Evolutionary conservation across 140 eudicot species (phyloP).

Genomic region (Oenanthe javanica): DNA sequence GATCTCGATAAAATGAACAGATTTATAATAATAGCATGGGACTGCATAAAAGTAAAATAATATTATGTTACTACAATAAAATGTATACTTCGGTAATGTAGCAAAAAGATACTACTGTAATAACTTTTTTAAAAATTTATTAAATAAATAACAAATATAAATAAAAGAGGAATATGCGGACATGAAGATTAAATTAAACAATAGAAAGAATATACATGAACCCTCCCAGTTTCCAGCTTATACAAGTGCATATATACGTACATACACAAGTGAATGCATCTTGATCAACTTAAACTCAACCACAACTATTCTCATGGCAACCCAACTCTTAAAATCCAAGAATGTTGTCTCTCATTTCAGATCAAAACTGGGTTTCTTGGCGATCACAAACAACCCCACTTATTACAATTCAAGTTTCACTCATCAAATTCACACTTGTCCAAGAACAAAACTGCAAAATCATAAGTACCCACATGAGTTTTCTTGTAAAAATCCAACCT

Average conservation of each 20-base stretch:
- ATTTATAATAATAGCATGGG: no score
- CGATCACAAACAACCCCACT: neutral
- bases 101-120: no score
- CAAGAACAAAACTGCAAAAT: neutral
- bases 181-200: neutral
- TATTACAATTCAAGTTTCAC: neutral
- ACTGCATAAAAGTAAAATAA: no score
- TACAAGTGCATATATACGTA: neutral
- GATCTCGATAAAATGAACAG: no score
- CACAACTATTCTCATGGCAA: neutral
- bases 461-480: neutral
- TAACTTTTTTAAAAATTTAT: no score
- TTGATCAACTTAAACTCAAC: neutral
- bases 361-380: constrained; percentile 16
- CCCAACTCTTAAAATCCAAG: constrained; percentile 1
- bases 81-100: no score
- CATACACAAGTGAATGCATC: neutral
- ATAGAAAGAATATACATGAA: neutral
- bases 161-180: no score
- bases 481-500: neutral
- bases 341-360: constrained; percentile 1
- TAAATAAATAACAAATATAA: no score
- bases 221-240: neutral
- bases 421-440: neutral
- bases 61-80: no score